These are phyloP conservation scores for Tolypocladium paradoxum DNA, from an alignment of 2,329 filamentous ascomycete species.

Conservation along the genomic window DNA sequence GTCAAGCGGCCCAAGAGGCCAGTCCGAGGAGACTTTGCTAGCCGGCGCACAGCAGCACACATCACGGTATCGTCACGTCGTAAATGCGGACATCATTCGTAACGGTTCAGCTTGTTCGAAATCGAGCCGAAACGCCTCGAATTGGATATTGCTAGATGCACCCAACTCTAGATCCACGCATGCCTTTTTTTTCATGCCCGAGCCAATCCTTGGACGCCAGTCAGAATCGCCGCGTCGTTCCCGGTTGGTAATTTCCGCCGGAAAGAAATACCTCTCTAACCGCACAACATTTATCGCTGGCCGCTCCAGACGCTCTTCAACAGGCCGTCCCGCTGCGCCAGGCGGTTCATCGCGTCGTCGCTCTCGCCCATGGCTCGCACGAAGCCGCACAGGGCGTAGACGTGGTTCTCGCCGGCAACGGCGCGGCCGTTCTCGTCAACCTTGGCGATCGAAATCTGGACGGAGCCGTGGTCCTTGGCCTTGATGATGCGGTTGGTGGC, in stretches of 20 bases:
- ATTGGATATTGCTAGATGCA: slow-evolving; percentile 34
- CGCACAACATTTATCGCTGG: slow-evolving; percentile 39
- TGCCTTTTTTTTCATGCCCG: slow-evolving; percentile 26
- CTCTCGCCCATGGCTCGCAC: slow-evolving; percentile 96
- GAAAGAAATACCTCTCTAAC: neutral
- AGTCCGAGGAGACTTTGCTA: slow-evolving; percentile 45
- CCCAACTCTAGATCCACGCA: slow-evolving; percentile 31
- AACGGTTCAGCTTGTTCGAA: slow-evolving; percentile 24
- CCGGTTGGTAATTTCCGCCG: neutral
- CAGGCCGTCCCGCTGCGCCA: slow-evolving; percentile 91
- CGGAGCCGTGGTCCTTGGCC: slow-evolving; percentile 98
- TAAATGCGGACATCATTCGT: slow-evolving; percentile 1
- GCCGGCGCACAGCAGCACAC: slow-evolving; percentile 29
- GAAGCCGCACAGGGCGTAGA: slow-evolving; percentile 95
- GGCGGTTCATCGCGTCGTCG: slow-evolving; percentile 91
- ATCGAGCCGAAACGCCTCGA: slow-evolving; percentile 36
- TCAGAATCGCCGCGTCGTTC: slow-evolving; percentile 5
- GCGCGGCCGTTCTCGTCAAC: slow-evolving; percentile 98
- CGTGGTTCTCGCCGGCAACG: slow-evolving; percentile 87
- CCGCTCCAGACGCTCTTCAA: slow-evolving; percentile 95
- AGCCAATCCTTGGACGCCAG: slow-evolving; percentile 17
- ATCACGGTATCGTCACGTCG: slow-evolving; percentile 15
- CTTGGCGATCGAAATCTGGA: slow-evolving; percentile 95
- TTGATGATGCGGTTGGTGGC: slow-evolving; percentile 99
- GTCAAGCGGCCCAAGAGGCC: slow-evolving; percentile 24